phyloP scores from a whole-genome alignment of 192 early-diverging fungal genomes.

The Coemansia pectinata region DNA sequence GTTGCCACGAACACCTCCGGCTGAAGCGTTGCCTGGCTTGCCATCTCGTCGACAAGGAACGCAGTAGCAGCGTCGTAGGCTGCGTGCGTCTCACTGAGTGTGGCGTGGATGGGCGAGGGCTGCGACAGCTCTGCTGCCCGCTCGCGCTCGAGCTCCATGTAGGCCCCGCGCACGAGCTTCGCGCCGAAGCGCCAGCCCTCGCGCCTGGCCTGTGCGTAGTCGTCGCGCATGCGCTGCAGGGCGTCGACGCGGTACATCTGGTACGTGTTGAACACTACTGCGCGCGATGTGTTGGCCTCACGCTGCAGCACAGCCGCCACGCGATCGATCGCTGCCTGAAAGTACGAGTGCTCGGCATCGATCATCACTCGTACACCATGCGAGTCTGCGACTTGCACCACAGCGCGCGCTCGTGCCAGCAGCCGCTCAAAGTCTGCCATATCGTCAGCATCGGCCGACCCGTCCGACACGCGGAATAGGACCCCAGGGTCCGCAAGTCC shows the following conservation, averaged over 20 bases:
- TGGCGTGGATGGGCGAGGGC: constrained; percentile 79
- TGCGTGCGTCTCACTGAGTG: constrained; percentile 76
- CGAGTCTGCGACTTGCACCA: constrained; percentile 65
- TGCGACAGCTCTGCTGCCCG: constrained; percentile 70
- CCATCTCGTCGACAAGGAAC: constrained; percentile 66
- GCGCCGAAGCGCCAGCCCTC: constrained; percentile 76
- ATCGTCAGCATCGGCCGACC: constrained; percentile 62
- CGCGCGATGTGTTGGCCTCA: constrained; percentile 68
- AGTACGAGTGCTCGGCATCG: constrained; percentile 94
- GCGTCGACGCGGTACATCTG: constrained; percentile 91
- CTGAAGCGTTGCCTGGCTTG: constrained; percentile 29
- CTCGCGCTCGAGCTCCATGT: constrained; percentile 74
- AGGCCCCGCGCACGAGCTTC: constrained; percentile 89
- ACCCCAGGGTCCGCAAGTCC: constrained; percentile 75
- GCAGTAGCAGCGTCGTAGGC: constrained; percentile 79
- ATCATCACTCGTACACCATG: constrained; percentile 76
- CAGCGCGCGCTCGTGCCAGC: constrained; percentile 65
- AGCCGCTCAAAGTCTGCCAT: constrained; percentile 69
- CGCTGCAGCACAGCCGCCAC: constrained; percentile 69
- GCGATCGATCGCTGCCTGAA: constrained; percentile 90
- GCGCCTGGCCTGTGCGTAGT: constrained; percentile 66
- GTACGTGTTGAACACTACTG: constrained; percentile 91
- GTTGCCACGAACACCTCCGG: constrained; percentile 82
- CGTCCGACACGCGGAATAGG: constrained; percentile 72
- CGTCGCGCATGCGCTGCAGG: constrained; percentile 60